These are phyloP conservation scores for Solanum boliviense DNA, from an alignment of 257 asterid genomes.

Conservation along the genomic window DNA sequence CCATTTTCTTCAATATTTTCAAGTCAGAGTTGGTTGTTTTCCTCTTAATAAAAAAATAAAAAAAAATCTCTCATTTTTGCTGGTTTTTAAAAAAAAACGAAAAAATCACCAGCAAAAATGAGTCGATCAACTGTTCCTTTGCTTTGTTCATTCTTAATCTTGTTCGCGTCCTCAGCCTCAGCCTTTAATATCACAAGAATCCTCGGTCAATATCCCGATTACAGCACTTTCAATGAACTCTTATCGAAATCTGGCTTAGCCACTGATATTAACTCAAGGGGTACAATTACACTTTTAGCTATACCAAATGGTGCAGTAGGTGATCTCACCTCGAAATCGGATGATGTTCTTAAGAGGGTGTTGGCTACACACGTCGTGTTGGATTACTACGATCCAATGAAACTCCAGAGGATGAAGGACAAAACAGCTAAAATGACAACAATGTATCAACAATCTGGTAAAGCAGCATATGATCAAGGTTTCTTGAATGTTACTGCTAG, in stretches of 20 bases:
- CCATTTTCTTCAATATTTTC: neutral
- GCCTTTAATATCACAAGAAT: conserved; percentile 50
- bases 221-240: conserved; percentile 32
- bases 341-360: conserved; percentile 26
- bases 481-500: conserved; percentile 31
- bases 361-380: conserved; percentile 54
- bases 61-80: neutral
- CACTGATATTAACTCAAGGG: conserved; percentile 28
- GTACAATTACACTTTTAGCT: conserved; percentile 57
- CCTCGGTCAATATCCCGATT: conserved; percentile 38
- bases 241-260: conserved; percentile 31
- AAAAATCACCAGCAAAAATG: conserved; percentile 32
- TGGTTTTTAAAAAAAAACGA: neutral
- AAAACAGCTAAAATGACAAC: conserved; percentile 34
- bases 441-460: conserved; percentile 36
- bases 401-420: conserved; percentile 32
- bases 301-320: conserved; percentile 32
- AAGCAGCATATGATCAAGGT: conserved; percentile 32
- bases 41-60: neutral
- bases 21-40: neutral
- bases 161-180: conserved; percentile 16
- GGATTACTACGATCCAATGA: conserved; percentile 52
- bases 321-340: conserved; percentile 16
- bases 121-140: conserved; percentile 2
- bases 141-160: conserved; percentile 18